Evolutionary conservation across 1,284 basidiomycete genomes (phyloP).

Genomic region (Porodaedalea pini): DNA sequence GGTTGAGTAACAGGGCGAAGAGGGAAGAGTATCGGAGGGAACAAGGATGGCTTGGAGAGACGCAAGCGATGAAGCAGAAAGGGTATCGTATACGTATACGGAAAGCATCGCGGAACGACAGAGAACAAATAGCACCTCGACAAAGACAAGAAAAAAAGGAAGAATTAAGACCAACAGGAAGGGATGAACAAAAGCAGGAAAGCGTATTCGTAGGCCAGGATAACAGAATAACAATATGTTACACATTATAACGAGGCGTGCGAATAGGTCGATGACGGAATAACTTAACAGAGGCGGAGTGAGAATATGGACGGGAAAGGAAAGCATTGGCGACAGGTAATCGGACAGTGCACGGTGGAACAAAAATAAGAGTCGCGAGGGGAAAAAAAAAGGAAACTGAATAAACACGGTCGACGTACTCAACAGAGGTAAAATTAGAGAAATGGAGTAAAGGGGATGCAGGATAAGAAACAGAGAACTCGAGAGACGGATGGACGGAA

Average conservation of each 20-base stretch:
- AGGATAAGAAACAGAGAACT: neutral
- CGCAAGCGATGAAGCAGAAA: no score
- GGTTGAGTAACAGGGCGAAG: no score
- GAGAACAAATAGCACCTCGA: no score
- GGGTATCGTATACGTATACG: no score
- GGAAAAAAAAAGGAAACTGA: neutral
- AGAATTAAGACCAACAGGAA: neutral
- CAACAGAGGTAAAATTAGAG: neutral
- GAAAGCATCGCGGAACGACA: no score
- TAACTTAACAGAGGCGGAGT: neutral
- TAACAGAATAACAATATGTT: constrained; percentile 13
- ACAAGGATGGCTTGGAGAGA: no score
- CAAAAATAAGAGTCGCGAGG: neutral
- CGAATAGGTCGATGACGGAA: constrained; percentile 1
- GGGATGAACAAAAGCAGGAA: neutral
- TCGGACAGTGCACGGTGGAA: neutral
- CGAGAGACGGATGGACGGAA: neutral
- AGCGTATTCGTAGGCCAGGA: constrained; percentile 10
- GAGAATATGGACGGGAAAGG: neutral
- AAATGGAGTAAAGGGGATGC: neutral
- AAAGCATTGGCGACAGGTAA: no score
- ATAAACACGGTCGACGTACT: constrained; percentile 4
- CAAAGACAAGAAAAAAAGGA: neutral
- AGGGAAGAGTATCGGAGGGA: no score
- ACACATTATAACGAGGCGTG: constrained; percentile 11